Conservation (phyloP, 208 protist species). For the Kentomonas sorsogonicus region DNA sequence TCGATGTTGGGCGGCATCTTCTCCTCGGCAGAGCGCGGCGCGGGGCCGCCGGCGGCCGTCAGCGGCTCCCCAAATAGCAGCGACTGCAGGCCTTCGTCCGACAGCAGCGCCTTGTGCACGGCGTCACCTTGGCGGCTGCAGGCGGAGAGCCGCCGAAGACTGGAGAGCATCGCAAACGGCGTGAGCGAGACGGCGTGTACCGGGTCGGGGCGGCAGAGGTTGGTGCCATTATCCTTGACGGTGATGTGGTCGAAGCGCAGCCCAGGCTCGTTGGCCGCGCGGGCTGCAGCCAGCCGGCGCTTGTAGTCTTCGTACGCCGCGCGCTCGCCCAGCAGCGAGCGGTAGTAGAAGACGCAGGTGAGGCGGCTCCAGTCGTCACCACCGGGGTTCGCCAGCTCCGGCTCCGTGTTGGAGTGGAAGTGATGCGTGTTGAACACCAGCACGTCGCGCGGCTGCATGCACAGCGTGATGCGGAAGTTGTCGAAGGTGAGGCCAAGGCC, state of each 20-base stretch:
- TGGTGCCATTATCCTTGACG: conserved; percentile 63
- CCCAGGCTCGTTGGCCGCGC: conserved; percentile 9
- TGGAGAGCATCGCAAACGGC: conserved; percentile 38
- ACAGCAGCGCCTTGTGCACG: conserved; percentile 17
- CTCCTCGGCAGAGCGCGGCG: conserved; percentile 28
- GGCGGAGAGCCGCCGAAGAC: conserved; percentile 21
- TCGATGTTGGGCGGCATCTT: conserved; percentile 15
- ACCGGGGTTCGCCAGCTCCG: conserved; percentile 41
- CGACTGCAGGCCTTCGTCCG: conserved; percentile 29
- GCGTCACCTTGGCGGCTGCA: conserved; percentile 14
- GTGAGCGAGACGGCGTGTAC: conserved; percentile 39
- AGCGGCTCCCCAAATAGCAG: conserved; percentile 67
- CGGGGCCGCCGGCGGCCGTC: conserved; percentile 38
- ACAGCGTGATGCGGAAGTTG: conserved; percentile 63
- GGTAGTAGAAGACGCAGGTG: conserved; percentile 90
- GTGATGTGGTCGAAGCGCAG: conserved; percentile 21
- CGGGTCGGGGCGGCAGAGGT: conserved; percentile 45
- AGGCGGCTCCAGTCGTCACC: conserved; percentile 56
- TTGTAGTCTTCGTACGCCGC: conserved; percentile 64
- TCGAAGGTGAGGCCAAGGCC: conserved; percentile 73
- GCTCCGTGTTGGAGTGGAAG: conserved; percentile 89
- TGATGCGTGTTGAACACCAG: conserved; percentile 90
- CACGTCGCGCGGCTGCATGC: conserved; percentile 76
- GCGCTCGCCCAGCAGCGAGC: conserved; percentile 64
- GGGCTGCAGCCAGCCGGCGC: conserved; percentile 41